phyloP scores from a whole-genome alignment of 106 monocot species.

The Apostasia ramifera region DNA sequence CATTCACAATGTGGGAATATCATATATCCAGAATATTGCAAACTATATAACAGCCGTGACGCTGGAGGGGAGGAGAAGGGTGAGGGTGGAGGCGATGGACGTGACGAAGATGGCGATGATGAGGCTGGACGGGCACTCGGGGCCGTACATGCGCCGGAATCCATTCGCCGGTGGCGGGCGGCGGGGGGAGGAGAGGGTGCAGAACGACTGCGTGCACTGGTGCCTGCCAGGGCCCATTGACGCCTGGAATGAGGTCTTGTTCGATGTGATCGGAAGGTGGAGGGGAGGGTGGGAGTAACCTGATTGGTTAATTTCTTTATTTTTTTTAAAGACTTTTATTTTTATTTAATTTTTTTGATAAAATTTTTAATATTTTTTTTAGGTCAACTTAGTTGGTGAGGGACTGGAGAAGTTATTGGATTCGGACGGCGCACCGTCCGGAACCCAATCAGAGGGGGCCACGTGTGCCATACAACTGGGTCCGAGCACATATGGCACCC shows the following conservation, averaged over 20 bases:
- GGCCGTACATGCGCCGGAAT: constrained; percentile 62
- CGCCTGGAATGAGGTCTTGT: constrained; percentile 58
- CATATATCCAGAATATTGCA: too few species aligned
- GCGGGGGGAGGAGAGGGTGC: constrained; percentile 29
- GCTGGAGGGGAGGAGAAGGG: not conserved
- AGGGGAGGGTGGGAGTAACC: not conserved
- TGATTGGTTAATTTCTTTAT: not conserved
- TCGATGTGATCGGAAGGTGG: constrained; percentile 49
- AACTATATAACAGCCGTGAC: not conserved
- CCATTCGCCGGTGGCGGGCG: constrained; percentile 41
- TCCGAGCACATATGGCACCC: too few species aligned
- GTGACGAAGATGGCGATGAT: constrained; percentile 66
- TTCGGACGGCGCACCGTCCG: too few species aligned
- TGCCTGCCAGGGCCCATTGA: constrained; percentile 84
- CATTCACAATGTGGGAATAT: too few species aligned
- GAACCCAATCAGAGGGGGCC: too few species aligned
- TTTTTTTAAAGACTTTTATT: too few species aligned
- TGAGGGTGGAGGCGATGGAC: constrained; percentile 53
- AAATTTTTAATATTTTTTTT: too few species aligned
- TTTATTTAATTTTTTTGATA: too few species aligned
- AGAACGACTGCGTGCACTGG: constrained; percentile 92
- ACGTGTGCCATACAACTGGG: too few species aligned
- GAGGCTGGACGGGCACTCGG: constrained; percentile 85
- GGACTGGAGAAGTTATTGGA: too few species aligned
- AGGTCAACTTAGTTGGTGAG: too few species aligned